Evolutionary conservation across 148 eudicot genomes (phyloP).

Genomic region (Heliamphora exappendiculata): DNA sequence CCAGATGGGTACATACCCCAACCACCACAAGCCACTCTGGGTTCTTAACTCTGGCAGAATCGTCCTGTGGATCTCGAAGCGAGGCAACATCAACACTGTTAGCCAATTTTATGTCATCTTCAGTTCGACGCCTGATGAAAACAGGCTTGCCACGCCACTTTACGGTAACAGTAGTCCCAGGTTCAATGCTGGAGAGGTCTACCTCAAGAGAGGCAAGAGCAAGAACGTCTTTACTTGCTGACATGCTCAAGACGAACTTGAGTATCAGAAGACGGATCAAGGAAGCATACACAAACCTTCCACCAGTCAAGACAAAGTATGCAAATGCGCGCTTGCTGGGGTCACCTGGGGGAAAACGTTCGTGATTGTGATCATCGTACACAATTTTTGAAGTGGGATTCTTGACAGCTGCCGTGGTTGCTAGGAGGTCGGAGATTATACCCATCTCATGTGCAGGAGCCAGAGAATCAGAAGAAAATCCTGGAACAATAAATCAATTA

Average conservation of each 20-base stretch:
- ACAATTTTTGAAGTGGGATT: constrained; percentile 24
- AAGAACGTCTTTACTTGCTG: constrained; percentile 31
- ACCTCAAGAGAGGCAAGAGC: constrained; percentile 31
- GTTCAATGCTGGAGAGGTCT: constrained; percentile 29
- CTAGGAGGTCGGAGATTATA: constrained; percentile 9
- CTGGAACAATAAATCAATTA: constrained; percentile 3
- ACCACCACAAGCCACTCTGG: constrained; percentile 30
- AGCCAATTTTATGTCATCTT: constrained; percentile 24
- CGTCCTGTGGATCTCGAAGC: constrained; percentile 28
- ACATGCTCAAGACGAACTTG: constrained; percentile 29
- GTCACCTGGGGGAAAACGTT: constrained; percentile 31
- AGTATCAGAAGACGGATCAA: constrained; percentile 27
- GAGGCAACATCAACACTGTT: constrained; percentile 22
- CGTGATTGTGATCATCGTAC: constrained; percentile 26
- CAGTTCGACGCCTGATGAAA: constrained; percentile 30
- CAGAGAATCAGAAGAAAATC: constrained; percentile 20
- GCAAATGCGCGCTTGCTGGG: constrained; percentile 30
- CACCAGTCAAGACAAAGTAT: constrained; percentile 27
- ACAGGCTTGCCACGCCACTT: constrained; percentile 32
- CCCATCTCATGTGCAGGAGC: constrained; percentile 14
- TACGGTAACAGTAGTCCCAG: constrained; percentile 21
- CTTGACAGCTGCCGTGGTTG: constrained; percentile 26
- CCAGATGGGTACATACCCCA: constrained; percentile 29
- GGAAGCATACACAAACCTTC: constrained; percentile 32
- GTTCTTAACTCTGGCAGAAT: constrained; percentile 25